Percentiles rank a stretch among this genome's conserved stretches.
phyloP scores from a whole-genome alignment of 352 stramenopile genomes.

The Phytopythium helicoides region DNA sequence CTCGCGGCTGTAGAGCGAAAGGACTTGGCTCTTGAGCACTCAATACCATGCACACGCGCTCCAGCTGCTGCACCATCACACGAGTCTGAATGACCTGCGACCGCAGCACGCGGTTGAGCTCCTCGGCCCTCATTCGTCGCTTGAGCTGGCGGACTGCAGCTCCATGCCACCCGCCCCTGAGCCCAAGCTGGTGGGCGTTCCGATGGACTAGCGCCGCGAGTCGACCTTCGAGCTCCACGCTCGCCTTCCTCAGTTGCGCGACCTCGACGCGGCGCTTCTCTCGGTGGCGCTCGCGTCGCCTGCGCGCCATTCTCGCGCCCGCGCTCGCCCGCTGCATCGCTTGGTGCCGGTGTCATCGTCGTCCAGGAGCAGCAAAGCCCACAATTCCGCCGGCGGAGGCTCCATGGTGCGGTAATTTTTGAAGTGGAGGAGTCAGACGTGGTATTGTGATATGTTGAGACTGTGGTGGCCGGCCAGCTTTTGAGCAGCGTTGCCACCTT shows the following conservation, averaged over 20 bases:
- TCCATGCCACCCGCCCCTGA: slow-evolving; percentile 7
- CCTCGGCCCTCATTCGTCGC: slow-evolving; percentile 7
- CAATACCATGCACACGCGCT: background rate
- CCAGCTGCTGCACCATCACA: background rate
- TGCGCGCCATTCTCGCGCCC: slow-evolving; percentile 6
- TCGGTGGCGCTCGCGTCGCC: slow-evolving; percentile 11
- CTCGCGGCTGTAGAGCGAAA: too few species aligned
- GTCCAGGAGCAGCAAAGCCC: too few species aligned
- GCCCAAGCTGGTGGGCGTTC: background rate
- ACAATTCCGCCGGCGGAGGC: too few species aligned
- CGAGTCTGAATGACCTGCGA: too few species aligned
- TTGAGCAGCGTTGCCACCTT: too few species aligned
- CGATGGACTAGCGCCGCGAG: slow-evolving; percentile 1
- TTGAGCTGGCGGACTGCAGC: slow-evolving; percentile 15
- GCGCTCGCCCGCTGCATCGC: too few species aligned
- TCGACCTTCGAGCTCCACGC: slow-evolving; percentile 5
- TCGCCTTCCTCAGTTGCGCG: slow-evolving; percentile 9
- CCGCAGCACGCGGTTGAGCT: slow-evolving; percentile 6
- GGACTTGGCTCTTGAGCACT: background rate
- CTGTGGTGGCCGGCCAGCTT: too few species aligned
- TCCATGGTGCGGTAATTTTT: too few species aligned
- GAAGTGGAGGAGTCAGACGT: too few species aligned
- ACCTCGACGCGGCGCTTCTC: slow-evolving; percentile 11
- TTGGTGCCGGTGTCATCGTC: too few species aligned
- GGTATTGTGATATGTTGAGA: too few species aligned